Percentiles rank a stretch among this genome's conserved stretches.
Conservation (phyloP, 352 stramenopile genomes). For the Blastocystis sp. region DNA sequence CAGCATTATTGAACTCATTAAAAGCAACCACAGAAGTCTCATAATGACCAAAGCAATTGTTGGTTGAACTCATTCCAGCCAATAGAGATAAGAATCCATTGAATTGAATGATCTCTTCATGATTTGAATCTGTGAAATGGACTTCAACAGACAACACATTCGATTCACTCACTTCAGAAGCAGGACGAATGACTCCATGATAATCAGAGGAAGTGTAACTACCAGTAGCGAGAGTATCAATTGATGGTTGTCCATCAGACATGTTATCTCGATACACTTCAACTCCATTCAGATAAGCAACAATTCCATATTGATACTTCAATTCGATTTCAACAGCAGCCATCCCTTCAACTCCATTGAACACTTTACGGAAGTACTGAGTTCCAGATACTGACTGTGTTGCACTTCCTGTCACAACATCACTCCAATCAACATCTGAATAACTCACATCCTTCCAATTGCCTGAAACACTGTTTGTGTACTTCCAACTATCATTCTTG, state of each 20-base stretch:
- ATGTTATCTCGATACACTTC: constrained; percentile 41
- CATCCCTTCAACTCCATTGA: neutral
- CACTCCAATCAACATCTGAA: constrained; percentile 8
- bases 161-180: neutral
- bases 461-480: neutral
- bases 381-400: neutral
- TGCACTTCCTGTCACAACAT: neutral
- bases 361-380: constrained; percentile 31
- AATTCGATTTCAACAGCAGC: constrained; percentile 9
- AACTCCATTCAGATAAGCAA: constrained; percentile 27
- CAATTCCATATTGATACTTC: constrained; percentile 24
- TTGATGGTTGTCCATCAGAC: neutral
- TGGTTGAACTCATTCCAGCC: neutral
- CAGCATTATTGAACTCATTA: neutral
- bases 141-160: neutral
- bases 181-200: neutral
- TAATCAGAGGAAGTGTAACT: neutral
- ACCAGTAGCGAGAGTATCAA: neutral
- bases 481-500: neutral
- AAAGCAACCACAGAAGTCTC: neutral
- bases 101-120: neutral
- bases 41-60: neutral
- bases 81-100: neutral
- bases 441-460: neutral
- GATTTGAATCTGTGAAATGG: neutral